Conservation (phyloP, 495 filamentous ascomycete genomes). For the Neurospora hispaniola region DNA sequence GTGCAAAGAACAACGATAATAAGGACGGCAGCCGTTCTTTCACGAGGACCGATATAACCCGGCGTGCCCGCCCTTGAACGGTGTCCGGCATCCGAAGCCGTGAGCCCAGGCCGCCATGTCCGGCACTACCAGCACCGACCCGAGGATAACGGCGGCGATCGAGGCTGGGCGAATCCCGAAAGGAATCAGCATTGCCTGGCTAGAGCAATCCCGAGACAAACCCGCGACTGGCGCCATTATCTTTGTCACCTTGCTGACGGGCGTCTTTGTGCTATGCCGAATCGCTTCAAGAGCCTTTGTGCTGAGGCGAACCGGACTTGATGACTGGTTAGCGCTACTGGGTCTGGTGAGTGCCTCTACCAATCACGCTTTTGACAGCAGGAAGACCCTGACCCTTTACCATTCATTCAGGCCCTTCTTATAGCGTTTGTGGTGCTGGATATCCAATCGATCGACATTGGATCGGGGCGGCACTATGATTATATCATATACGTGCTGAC, state of each 20-base stretch:
- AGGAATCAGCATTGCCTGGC: constrained; percentile 24
- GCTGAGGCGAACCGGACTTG: constrained; percentile 24
- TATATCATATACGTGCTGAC: constrained; percentile 38
- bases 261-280: constrained; percentile 20
- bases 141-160: constrained; percentile 4
- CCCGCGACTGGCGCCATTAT: constrained; percentile 31
- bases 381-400: neutral
- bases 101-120: neutral
- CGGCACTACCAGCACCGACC: neutral
- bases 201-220: constrained; percentile 29
- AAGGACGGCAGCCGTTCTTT: neutral
- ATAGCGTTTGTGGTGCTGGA: constrained; percentile 28
- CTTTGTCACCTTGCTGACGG: constrained; percentile 27
- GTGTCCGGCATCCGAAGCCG: neutral
- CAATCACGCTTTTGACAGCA: neutral
- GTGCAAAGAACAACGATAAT: neutral
- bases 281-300: constrained; percentile 27
- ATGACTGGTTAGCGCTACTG: constrained; percentile 28
- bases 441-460: constrained; percentile 33
- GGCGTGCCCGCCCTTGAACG: neutral
- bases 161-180: constrained; percentile 19
- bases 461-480: constrained; percentile 35
- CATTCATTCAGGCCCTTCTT: constrained; percentile 16
- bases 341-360: constrained; percentile 22
- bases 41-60: neutral